Conservation (phyloP, 225 moss, liverwort and hornwort genomes). For the Asterella californica region DNA sequence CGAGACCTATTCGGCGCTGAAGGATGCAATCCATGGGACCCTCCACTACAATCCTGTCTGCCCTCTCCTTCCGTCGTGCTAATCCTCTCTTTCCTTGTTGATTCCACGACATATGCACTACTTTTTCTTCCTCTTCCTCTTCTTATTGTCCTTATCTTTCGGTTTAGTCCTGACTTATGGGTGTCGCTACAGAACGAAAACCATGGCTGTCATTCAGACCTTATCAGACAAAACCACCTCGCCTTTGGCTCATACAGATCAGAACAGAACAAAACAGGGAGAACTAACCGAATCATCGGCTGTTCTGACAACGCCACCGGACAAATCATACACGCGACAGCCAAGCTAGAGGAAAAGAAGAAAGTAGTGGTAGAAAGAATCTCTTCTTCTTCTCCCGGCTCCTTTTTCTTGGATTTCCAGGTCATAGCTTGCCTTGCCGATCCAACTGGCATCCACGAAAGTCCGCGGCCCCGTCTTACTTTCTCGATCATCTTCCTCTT, state of each 20-base stretch:
- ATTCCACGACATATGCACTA: neutral
- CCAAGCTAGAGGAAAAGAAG: neutral
- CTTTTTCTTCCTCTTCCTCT: neutral
- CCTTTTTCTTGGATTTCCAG: neutral
- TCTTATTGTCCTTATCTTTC: neutral
- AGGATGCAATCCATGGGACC: neutral
- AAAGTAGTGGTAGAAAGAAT: neutral
- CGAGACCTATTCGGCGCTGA: neutral
- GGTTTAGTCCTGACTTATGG: neutral
- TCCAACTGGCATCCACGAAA: neutral
- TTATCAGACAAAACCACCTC: neutral
- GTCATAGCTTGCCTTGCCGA: neutral
- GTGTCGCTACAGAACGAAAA: neutral
- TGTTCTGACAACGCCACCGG: constrained; percentile 1
- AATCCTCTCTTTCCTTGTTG: neutral
- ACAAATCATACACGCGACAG: neutral
- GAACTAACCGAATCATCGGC: neutral
- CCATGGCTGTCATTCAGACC: neutral
- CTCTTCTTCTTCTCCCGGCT: neutral
- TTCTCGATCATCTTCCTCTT: neutral
- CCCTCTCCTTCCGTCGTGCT: neutral
- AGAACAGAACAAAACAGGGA: neutral
- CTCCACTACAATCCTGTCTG: neutral
- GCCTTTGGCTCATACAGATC: neutral
- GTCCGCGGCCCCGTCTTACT: neutral